A percentile compares a stretch with the other conserved stretches of the same genome.
Evolutionary conservation across 2,329 filamentous ascomycete species (phyloP).

Genomic region (Cladosporium sp.): DNA sequence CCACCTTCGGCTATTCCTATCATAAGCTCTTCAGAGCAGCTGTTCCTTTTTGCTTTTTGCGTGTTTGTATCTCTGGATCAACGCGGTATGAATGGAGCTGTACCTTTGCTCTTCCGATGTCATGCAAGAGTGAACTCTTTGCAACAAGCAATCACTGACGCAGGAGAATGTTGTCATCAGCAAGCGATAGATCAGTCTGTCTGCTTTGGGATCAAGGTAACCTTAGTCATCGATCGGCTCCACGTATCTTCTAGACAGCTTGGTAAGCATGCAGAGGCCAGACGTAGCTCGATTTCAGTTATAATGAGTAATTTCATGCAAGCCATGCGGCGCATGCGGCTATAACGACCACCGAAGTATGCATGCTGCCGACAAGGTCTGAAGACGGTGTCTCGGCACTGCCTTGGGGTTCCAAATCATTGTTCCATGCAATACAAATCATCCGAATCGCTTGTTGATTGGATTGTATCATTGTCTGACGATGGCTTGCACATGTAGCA

Average conservation of each 20-base stretch:
- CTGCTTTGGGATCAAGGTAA: neutral
- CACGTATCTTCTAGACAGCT: neutral
- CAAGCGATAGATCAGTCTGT: neutral
- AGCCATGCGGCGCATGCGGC: neutral
- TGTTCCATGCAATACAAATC: neutral
- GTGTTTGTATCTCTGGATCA: neutral
- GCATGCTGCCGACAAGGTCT: neutral
- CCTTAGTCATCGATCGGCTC: neutral
- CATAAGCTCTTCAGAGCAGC: slow-evolving; percentile 9
- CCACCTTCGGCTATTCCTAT: slow-evolving; percentile 32
- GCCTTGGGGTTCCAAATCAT: neutral
- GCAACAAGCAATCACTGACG: no score
- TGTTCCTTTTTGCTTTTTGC: slow-evolving; percentile 10
- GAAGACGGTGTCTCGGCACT: neutral
- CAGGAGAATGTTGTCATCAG: neutral
- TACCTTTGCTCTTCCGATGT: neutral
- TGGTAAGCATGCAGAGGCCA: neutral
- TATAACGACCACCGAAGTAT: neutral
- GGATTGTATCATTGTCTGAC: neutral
- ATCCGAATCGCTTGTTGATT: neutral
- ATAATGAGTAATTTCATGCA: neutral
- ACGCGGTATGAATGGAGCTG: neutral
- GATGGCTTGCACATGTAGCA: neutral
- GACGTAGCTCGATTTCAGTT: neutral
- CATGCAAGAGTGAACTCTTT: neutral